Conservation (phyloP, 768 basidiomycete genomes). For the Clitopilus hobsonii region DNA sequence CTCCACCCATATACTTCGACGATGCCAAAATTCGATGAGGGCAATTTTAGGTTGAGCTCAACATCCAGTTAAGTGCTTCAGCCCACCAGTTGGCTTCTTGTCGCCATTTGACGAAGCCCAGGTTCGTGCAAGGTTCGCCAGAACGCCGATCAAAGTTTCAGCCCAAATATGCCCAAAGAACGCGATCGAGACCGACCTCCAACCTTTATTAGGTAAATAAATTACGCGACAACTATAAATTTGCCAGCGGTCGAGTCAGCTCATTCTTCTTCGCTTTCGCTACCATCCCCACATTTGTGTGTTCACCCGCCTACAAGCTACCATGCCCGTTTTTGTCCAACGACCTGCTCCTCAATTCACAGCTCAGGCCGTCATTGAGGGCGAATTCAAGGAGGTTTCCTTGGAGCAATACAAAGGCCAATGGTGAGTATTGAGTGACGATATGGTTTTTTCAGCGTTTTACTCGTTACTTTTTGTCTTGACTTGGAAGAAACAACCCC, state of each 20-base stretch:
- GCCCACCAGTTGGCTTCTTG: too few species aligned
- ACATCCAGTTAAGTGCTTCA: too few species aligned
- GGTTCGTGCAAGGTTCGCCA: too few species aligned
- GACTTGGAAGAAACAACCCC: neutral
- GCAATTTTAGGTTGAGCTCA: too few species aligned
- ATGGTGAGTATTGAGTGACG: conserved; percentile 50
- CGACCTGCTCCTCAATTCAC: conserved; percentile 82
- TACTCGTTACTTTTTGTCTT: neutral
- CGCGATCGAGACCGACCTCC: conserved; percentile 10
- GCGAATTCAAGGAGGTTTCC: conserved; percentile 75
- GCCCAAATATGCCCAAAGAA: conserved; percentile 14
- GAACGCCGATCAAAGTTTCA: neutral
- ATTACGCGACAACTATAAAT: conserved; percentile 6
- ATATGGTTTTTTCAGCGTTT: neutral
- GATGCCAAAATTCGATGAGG: too few species aligned
- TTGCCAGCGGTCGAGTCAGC: neutral
- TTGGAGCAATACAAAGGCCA: conserved; percentile 70
- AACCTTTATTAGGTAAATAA: conserved; percentile 2
- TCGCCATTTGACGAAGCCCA: too few species aligned
- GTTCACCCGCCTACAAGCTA: conserved; percentile 3
- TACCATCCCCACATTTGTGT: conserved; percentile 2
- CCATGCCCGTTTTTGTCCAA: conserved; percentile 67
- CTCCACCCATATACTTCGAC: too few species aligned
- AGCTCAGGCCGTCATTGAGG: conserved; percentile 69
- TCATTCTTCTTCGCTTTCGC: neutral